phyloP scores from a whole-genome alignment of 768 basidiomycete species.

The Panaeolus cyanescens region DNA sequence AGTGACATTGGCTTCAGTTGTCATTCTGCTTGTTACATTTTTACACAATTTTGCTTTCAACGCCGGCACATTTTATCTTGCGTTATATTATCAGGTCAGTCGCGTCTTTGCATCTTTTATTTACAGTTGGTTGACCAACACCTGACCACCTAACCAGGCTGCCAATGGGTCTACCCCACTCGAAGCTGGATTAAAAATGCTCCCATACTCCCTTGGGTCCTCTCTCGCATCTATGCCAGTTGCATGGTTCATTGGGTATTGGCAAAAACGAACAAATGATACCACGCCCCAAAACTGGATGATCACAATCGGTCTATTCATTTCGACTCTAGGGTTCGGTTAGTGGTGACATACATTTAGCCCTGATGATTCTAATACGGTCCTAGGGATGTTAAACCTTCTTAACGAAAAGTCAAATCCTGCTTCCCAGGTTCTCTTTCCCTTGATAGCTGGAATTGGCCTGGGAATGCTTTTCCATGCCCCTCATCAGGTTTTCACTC shows the following conservation, averaged over 20 bases:
- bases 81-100: slow-evolving; percentile 78
- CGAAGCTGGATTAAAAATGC: slow-evolving; percentile 69
- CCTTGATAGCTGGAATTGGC: slow-evolving; percentile 74
- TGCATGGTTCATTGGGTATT: slow-evolving; percentile 79
- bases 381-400: slow-evolving; percentile 64
- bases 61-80: slow-evolving; percentile 85
- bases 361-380: slow-evolving; percentile 14
- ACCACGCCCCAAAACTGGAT: slow-evolving; percentile 68
- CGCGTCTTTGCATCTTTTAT: slow-evolving; percentile 10
- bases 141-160: slow-evolving; percentile 42
- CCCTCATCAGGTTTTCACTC: slow-evolving; percentile 79
- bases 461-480: slow-evolving; percentile 86
- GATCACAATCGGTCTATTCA: slow-evolving; percentile 61
- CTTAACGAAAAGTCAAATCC: slow-evolving; percentile 55
- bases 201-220: slow-evolving; percentile 86
- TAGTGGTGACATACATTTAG: slow-evolving; percentile 17
- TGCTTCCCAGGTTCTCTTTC: slow-evolving; percentile 52
- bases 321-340: slow-evolving; percentile 79
- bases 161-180: slow-evolving; percentile 73
- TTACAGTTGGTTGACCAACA: slow-evolving; percentile 9
- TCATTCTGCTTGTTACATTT: slow-evolving; percentile 69
- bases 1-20: slow-evolving; percentile 46
- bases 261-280: slow-evolving; percentile 56
- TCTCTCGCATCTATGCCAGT: slow-evolving; percentile 84
- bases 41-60: slow-evolving; percentile 84